Evolutionary conservation across 805 yeast species (phyloP).

Genomic region (Myxozyma vanderwaltii): DNA sequence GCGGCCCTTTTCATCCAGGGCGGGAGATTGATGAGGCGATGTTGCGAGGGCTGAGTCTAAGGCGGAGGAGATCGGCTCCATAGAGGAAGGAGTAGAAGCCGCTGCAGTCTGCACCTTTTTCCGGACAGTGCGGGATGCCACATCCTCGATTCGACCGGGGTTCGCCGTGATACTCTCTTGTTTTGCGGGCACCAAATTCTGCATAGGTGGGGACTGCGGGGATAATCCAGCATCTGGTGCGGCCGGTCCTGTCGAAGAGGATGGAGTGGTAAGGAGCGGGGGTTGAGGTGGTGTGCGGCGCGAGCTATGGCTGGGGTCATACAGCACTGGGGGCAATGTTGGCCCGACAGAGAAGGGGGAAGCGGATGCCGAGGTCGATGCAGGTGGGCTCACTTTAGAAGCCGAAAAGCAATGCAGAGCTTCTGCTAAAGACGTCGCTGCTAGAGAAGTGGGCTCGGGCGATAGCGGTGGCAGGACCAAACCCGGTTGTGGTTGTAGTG

Average conservation of each 20-base stretch:
- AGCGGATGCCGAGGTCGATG: constrained; percentile 8
- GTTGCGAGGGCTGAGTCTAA: constrained; percentile 19
- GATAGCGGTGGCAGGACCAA: not conserved
- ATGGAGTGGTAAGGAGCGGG: not conserved
- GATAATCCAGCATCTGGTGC: not conserved
- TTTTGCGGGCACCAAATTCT: constrained; percentile 1
- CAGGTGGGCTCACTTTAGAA: not conserved
- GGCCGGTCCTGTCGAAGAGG: not conserved
- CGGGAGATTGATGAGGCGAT: constrained; percentile 13
- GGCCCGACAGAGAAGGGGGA: constrained; percentile 33
- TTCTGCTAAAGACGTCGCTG: constrained; percentile 2
- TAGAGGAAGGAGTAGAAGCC: constrained; percentile 26
- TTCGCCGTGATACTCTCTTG: constrained; percentile 8
- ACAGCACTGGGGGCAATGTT: constrained; percentile 39
- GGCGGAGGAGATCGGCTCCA: constrained; percentile 16
- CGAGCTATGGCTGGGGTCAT: constrained; percentile 32
- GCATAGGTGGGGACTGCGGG: constrained; percentile 10
- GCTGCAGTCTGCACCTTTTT: constrained; percentile 28
- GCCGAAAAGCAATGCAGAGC: not conserved
- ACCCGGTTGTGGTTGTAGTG: constrained; percentile 12
- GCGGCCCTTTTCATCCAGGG: constrained; percentile 19
- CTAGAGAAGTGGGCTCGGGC: not conserved
- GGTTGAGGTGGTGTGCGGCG: constrained; percentile 23
- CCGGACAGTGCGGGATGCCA: constrained; percentile 41
- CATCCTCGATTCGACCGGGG: constrained; percentile 43